phyloP scores from a whole-genome alignment of 192 early-diverging fungal species.

The Coemansia sp. region DNA sequence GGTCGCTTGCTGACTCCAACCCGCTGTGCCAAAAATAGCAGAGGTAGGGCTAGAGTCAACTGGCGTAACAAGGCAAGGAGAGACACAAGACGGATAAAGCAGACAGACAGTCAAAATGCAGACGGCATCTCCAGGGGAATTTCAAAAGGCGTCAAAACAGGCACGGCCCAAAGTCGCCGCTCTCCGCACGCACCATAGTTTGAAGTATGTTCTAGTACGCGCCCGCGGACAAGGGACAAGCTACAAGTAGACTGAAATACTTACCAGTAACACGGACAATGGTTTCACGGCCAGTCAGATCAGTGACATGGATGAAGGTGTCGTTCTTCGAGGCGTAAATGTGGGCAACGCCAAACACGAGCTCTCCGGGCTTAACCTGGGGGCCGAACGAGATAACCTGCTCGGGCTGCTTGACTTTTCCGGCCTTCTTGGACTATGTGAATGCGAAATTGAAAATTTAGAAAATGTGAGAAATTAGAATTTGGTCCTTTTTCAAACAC shows the following conservation, averaged over 20 bases:
- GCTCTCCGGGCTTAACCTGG: conserved; percentile 95
- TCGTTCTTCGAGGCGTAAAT: conserved; percentile 99
- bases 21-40: not conserved
- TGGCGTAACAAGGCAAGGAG: conserved; percentile 18
- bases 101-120: conserved; percentile 21
- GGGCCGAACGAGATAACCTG: conserved; percentile 96
- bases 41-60: not conserved
- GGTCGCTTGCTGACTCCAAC: conserved; percentile 1
- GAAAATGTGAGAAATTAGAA: not conserved
- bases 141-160: conserved; percentile 42
- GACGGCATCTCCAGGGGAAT: conserved; percentile 53
- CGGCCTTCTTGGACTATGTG: conserved; percentile 71
- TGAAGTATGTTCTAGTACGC: conserved; percentile 2
- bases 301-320: conserved; percentile 99
- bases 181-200: conserved; percentile 12
- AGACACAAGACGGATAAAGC: not conserved
- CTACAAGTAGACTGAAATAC: conserved; percentile 20
- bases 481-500: not conserved
- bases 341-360: conserved; percentile 99
- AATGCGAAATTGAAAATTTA: not conserved
- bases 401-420: conserved; percentile 75
- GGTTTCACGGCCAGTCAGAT: conserved; percentile 99
- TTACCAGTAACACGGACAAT: conserved; percentile 97
- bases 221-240: conserved; percentile 11
- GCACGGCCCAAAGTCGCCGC: conserved; percentile 9